Base-by-base conservation (phyloP, 768 basidiomycete genomes). In the Pulveroboletus frians region DNA sequence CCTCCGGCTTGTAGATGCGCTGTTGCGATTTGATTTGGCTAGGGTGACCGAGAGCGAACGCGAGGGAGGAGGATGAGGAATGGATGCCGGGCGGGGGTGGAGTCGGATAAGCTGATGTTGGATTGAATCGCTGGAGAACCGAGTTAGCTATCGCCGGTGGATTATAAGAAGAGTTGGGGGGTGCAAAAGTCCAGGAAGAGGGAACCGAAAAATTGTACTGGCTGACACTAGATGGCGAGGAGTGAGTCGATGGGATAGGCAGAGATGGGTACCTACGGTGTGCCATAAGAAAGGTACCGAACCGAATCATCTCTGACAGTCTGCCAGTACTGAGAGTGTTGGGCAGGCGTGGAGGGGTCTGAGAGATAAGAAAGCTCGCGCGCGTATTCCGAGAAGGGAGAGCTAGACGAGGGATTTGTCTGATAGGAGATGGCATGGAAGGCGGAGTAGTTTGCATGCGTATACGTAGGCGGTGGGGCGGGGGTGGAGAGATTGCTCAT, bases 51-150 rank as follows among this genome's bases (percentile, higher is more conserved):
- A 91, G 76, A 3, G 88, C 88, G 63, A 75, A 75, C 5, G 88
- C 87, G 48, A 88, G 77, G 11, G 88, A 89, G 14, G 87, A 89
- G 1, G 86, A 85, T 1, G 77, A 79, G n/a, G 75, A 71, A 32
- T 71, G 76, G 35, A 85, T 80, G 11, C 76, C 76, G 1, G 84
- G 83, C 15, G 75, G 74, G 1, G 85, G 83, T 20, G 83, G 84
- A 2, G 86, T 86, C 3, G 85, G 86, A 67, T 89, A 89, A 2
- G 80, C 75, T 4, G 75, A 71, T 15, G 74, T 73, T n/a, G 85
- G 81, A 4, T 73, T 66, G 29, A 78, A 76, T 13, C 78, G 78
- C 49, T 84, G 84, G 46, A 88, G 75, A 20, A 90, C 58, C 3
- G 84, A 79, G 49, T 81, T 80, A 0, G 85, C 79, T 58, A 88